A percentile compares a stretch with the other conserved stretches of the same genome.
These are phyloP conservation scores for Chamaecrista fasciculata DNA, from an alignment of 306 rosid species.

Conservation along the genomic window DNA sequence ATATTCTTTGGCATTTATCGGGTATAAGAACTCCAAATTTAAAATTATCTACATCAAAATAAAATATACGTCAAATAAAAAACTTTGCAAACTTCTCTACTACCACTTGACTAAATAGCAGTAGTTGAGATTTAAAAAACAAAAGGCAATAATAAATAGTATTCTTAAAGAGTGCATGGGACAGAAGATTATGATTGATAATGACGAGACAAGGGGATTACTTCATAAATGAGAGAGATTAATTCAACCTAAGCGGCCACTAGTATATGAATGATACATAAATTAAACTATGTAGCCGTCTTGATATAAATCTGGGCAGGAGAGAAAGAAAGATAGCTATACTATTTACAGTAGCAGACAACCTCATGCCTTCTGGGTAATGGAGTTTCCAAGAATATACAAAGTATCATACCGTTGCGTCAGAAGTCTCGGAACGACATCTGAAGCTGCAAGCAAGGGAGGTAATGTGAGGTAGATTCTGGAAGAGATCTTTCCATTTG, in stretches of 20 bases:
- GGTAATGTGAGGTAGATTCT: conserved; percentile 23
- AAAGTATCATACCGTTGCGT: conserved; percentile 16
- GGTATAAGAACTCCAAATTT: too few relatives aligned
- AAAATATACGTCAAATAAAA: neutral
- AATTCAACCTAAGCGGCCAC: conserved; percentile 6
- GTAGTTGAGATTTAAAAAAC: too few relatives aligned
- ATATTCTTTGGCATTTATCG: neutral
- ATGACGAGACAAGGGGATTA: neutral
- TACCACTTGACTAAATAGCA: too few relatives aligned
- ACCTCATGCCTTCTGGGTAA: conserved; percentile 17
- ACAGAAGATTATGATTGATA: neutral
- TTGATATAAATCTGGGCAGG: conserved; percentile 9
- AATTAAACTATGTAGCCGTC: neutral
- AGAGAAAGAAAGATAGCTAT: conserved; percentile 1
- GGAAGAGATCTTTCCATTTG: neutral
- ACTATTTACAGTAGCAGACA: conserved; percentile 25
- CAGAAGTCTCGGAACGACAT: conserved; percentile 22
- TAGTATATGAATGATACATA: neutral
- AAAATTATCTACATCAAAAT: neutral
- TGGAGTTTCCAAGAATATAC: conserved; percentile 24
- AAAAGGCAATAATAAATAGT: too few relatives aligned
- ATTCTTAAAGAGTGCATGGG: neutral
- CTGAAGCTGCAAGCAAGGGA: conserved; percentile 23
- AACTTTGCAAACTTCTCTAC: neutral
- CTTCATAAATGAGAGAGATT: conserved; percentile 2